Evolutionary conservation across 306 rosid genomes (phyloP).

Genomic region (Astragalus glycyphyllos): DNA sequence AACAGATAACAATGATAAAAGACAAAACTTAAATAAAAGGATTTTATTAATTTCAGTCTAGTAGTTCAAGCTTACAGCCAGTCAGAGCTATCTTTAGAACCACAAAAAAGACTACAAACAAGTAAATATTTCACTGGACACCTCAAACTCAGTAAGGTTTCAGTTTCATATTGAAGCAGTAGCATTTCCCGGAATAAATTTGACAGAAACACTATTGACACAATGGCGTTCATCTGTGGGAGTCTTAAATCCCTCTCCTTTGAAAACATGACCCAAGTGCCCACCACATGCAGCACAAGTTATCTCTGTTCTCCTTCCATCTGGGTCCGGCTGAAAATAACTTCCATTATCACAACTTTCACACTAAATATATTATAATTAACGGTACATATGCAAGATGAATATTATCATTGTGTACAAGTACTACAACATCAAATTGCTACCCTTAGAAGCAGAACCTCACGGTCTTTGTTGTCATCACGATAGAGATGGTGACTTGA

Average conservation of each 20-base stretch:
- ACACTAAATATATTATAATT: too few species aligned
- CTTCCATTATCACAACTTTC: not conserved
- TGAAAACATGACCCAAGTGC: conserved; percentile 84
- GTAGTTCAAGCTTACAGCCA: too few species aligned
- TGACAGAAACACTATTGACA: conserved; percentile 84
- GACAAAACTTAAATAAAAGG: too few species aligned
- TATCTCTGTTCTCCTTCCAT: conserved; percentile 90
- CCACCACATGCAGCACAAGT: conserved; percentile 91
- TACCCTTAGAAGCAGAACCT: too few species aligned
- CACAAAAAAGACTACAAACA: not conserved
- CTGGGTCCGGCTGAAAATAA: conserved; percentile 75
- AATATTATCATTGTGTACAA: too few species aligned
- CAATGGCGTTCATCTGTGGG: conserved; percentile 91
- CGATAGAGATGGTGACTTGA: too few species aligned
- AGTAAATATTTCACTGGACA: not conserved
- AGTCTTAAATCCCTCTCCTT: conserved; percentile 78
- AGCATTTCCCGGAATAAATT: conserved; percentile 57
- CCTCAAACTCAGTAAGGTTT: conserved; percentile 9
- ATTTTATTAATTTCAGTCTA: too few species aligned
- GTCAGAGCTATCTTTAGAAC: not conserved
- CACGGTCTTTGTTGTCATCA: too few species aligned
- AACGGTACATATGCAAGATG: too few species aligned
- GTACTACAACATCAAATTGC: too few species aligned
- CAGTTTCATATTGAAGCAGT: conserved; percentile 49
- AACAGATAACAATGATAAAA: too few species aligned